A percentile compares a stretch with the other conserved stretches of the same genome.
phyloP scores from a whole-genome alignment of 1,284 basidiomycete genomes.

The Bjerkandera adusta region DNA sequence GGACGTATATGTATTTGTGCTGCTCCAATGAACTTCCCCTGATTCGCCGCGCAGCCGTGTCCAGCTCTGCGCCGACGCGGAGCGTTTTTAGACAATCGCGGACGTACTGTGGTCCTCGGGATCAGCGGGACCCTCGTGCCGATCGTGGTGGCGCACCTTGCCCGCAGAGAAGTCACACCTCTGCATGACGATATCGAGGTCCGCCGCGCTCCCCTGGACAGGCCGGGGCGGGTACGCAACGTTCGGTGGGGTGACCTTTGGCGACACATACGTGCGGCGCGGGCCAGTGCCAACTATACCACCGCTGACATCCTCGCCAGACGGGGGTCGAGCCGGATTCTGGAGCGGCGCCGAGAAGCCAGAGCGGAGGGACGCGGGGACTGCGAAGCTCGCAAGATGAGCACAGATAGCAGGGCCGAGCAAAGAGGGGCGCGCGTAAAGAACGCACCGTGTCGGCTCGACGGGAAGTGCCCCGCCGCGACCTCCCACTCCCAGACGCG shows the following conservation, averaged over 20 bases:
- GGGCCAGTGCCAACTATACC: not conserved
- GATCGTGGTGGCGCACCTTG: constrained; percentile 47
- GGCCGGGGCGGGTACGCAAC: constrained; percentile 73
- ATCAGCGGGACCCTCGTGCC: constrained; percentile 6
- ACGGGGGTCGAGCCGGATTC: constrained; percentile 7
- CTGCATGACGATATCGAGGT: constrained; percentile 82
- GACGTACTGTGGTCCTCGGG: constrained; percentile 49
- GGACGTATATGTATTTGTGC: constrained; percentile 56
- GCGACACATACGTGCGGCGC: not conserved
- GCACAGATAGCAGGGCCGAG: not conserved
- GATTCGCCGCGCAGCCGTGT: constrained; percentile 47
- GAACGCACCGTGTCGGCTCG: constrained; percentile 60
- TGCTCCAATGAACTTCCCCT: constrained; percentile 50
- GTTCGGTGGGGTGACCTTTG: not conserved
- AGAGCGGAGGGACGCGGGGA: constrained; percentile 6
- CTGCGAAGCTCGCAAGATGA: constrained; percentile 1
- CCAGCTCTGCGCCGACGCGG: constrained; percentile 59
- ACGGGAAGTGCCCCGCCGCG: constrained; percentile 83
- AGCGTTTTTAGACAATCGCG: constrained; percentile 72
- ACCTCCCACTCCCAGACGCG: constrained; percentile 91
- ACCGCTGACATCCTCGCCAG: not conserved
- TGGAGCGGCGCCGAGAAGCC: not conserved
- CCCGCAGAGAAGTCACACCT: constrained; percentile 80
- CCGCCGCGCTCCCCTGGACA: constrained; percentile 72
- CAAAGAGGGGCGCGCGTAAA: not conserved